These are phyloP conservation scores for Zygosaccharomyces sapae DNA, from an alignment of 1,139 yeast genomes.

Conservation along the genomic window DNA sequence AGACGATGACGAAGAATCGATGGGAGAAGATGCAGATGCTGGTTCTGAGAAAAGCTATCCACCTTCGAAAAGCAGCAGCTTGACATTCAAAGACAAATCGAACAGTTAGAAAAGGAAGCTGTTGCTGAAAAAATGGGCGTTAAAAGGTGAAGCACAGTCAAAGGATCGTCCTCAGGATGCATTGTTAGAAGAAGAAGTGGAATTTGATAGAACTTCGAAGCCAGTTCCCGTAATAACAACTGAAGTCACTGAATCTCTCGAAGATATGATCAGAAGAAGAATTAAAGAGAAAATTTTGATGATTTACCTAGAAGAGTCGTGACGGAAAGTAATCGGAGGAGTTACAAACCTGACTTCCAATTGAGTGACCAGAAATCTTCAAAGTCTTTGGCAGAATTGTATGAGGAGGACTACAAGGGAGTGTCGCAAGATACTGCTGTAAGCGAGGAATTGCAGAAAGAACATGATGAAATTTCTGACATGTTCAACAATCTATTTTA, in stretches of 20 bases:
- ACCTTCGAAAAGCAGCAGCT: slow-evolving; percentile 81
- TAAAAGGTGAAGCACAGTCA: slow-evolving; percentile 87
- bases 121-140: slow-evolving; percentile 88
- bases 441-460: slow-evolving; percentile 60
- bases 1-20: slow-evolving; percentile 38
- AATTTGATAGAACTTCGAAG: slow-evolving; percentile 69
- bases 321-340: slow-evolving; percentile 47
- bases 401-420: slow-evolving; percentile 79
- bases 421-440: slow-evolving; percentile 41
- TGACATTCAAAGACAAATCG: slow-evolving; percentile 71
- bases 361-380: slow-evolving; percentile 80
- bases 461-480: slow-evolving; percentile 73
- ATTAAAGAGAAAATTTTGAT: slow-evolving; percentile 71
- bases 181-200: slow-evolving; percentile 61
- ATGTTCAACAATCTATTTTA: slow-evolving; percentile 61
- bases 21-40: slow-evolving; percentile 41
- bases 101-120: slow-evolving; percentile 75
- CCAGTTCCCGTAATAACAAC: slow-evolving; percentile 92
- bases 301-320: slow-evolving; percentile 74
- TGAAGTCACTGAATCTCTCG: slow-evolving; percentile 79
- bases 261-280: slow-evolving; percentile 81
- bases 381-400: slow-evolving; percentile 86
- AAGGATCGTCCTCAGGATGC: slow-evolving; percentile 82
- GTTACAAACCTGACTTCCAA: slow-evolving; percentile 50
- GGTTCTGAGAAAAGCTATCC: slow-evolving; percentile 50